These are phyloP conservation scores for Phaseolus coccineus DNA, from an alignment of 331 rosid genomes.

Conservation along the genomic window DNA sequence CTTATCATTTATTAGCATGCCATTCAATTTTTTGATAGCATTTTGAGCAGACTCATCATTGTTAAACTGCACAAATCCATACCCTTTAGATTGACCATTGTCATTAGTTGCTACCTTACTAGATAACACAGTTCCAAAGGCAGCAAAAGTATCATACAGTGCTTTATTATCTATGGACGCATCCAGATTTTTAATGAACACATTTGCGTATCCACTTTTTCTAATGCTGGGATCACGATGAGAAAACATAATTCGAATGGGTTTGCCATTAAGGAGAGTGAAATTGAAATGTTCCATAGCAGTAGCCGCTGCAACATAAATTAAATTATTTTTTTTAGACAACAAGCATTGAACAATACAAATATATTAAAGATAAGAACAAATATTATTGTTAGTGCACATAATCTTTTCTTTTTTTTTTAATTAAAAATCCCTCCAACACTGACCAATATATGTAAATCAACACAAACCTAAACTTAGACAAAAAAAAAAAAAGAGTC, in stretches of 20 bases:
- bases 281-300: slow-evolving; percentile 68
- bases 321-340: too few species aligned
- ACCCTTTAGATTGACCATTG: slow-evolving; percentile 71
- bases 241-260: slow-evolving; percentile 82
- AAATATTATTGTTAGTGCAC: not conserved
- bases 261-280: slow-evolving; percentile 66
- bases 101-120: slow-evolving; percentile 72
- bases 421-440: too few species aligned
- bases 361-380: too few species aligned
- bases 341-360: too few species aligned
- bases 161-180: slow-evolving; percentile 72
- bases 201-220: slow-evolving; percentile 73
- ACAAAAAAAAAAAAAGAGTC: too few species aligned
- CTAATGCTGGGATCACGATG: slow-evolving; percentile 79
- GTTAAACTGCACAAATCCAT: slow-evolving; percentile 81
- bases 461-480: too few species aligned
- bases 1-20: slow-evolving; percentile 77
- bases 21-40: slow-evolving; percentile 65
- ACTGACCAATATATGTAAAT: too few species aligned
- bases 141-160: slow-evolving; percentile 69
- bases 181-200: slow-evolving; percentile 75
- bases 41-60: slow-evolving; percentile 64
- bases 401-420: not conserved
- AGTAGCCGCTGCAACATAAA: slow-evolving; percentile 54
- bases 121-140: slow-evolving; percentile 76